Evolutionary conservation across 1,284 basidiomycete genomes (phyloP).

Genomic region (Puccinia hordei): DNA sequence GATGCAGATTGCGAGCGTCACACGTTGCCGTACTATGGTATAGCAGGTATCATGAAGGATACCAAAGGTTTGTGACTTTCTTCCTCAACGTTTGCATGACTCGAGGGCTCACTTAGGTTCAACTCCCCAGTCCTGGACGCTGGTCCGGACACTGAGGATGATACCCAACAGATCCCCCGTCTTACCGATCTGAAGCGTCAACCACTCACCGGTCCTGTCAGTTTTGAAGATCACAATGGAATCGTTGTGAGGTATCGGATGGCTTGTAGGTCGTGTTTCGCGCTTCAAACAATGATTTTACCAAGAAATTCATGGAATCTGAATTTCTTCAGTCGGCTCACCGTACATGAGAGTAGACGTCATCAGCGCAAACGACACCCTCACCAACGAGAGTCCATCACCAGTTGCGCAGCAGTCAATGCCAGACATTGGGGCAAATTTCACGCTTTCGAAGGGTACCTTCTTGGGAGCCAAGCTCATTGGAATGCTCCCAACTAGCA

Average conservation of each 20-base stretch:
- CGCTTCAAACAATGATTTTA: not conserved
- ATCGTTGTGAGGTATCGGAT: conserved; percentile 28
- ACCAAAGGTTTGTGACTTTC: not conserved
- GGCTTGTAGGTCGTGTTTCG: conserved; percentile 20
- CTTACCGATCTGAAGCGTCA: conserved; percentile 26
- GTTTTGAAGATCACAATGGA: not conserved
- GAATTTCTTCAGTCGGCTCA: conserved; percentile 26
- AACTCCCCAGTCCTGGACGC: conserved; percentile 24
- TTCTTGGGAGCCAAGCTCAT: conserved; percentile 28
- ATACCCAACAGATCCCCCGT: conserved; percentile 7
- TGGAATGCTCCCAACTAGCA: conserved; percentile 39
- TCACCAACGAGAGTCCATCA: not conserved
- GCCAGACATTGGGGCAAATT: conserved; percentile 18
- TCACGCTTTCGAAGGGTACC: conserved; percentile 13
- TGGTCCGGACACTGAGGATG: conserved; percentile 4
- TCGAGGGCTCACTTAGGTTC: not conserved
- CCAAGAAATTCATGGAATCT: not conserved
- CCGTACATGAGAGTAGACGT: conserved; percentile 20
- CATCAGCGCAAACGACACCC: conserved; percentile 12
- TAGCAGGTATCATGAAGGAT: conserved; percentile 38
- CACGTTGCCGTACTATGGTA: conserved; percentile 44
- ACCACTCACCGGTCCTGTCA: not conserved
- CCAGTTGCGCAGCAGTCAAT: not conserved
- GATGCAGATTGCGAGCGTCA: conserved; percentile 48
- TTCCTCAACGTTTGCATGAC: not conserved